phyloP scores from a whole-genome alignment of 164 flowering plant genomes.

The Aristolochia contorta region DNA sequence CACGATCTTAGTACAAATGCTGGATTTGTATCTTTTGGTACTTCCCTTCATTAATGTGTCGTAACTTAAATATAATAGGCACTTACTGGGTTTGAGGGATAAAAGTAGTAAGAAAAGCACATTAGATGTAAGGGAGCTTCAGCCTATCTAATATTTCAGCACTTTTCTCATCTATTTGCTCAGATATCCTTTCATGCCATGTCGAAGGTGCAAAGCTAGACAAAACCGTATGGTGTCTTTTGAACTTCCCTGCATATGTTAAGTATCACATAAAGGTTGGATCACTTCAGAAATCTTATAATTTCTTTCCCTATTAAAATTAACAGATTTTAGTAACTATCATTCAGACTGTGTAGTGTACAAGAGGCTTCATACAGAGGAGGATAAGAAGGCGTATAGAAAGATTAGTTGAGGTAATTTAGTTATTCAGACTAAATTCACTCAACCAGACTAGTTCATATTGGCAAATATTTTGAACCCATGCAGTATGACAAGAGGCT shows the following conservation, averaged over 20 bases:
- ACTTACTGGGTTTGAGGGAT: neutral
- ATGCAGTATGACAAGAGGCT: neutral
- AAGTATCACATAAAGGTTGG: slow-evolving; percentile 76
- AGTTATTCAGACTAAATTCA: neutral
- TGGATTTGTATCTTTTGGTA: slow-evolving; percentile 89
- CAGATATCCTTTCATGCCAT: slow-evolving; percentile 59
- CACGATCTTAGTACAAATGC: slow-evolving; percentile 75
- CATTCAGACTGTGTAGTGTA: slow-evolving; percentile 32
- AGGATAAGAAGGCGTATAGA: slow-evolving; percentile 60
- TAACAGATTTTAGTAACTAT: slow-evolving; percentile 3
- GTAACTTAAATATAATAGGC: too few species aligned
- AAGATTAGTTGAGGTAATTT: slow-evolving; percentile 54
- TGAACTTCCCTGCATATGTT: slow-evolving; percentile 66
- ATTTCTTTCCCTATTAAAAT: neutral
- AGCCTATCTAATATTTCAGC: neutral
- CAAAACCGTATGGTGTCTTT: slow-evolving; percentile 58
- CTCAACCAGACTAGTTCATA: neutral
- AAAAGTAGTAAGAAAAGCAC: neutral
- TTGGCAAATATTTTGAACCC: neutral
- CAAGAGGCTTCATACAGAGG: slow-evolving; percentile 70
- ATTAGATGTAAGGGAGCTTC: neutral
- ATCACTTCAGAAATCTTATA: neutral
- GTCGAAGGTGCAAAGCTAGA: slow-evolving; percentile 45
- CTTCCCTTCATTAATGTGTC: neutral
- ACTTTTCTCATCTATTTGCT: slow-evolving; percentile 4